A percentile compares a stretch with the other conserved stretches of the same genome.
Evolutionary conservation across 2,329 filamentous ascomycete species (phyloP).

Genomic region (Dothistroma septosporum): DNA sequence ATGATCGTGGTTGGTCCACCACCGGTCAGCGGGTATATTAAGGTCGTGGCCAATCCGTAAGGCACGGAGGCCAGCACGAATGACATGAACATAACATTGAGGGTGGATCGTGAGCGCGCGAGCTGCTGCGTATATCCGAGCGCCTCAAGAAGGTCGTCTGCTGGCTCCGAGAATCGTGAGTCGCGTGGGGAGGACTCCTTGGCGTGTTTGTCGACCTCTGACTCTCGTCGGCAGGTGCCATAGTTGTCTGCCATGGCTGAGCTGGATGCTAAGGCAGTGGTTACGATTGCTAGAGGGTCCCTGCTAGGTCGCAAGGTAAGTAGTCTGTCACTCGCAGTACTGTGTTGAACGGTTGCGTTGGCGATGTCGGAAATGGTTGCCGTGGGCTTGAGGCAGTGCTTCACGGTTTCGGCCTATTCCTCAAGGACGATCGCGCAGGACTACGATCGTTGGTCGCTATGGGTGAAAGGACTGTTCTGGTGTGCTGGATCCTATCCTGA

Average conservation of each 20-base stretch:
- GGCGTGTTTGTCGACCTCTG: slow-evolving; percentile 13
- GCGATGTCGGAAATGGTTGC: slow-evolving; percentile 13
- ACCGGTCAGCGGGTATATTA: slow-evolving; percentile 62
- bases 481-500: slow-evolving; percentile 4
- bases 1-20: slow-evolving; percentile 67
- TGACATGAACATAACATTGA: slow-evolving; percentile 70
- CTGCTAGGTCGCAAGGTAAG: slow-evolving; percentile 14
- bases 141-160: slow-evolving; percentile 60
- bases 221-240: slow-evolving; percentile 14
- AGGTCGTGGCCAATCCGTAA: slow-evolving; percentile 67
- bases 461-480: slow-evolving; percentile 3
- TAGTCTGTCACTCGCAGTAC: slow-evolving; percentile 7
- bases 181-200: slow-evolving; percentile 10
- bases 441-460: slow-evolving; percentile 7
- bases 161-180: slow-evolving; percentile 36
- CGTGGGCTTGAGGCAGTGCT: slow-evolving; percentile 10
- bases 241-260: slow-evolving; percentile 15
- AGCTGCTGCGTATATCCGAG: slow-evolving; percentile 66
- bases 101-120: slow-evolving; percentile 60
- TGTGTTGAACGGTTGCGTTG: slow-evolving; percentile 7
- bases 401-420: slow-evolving; percentile 6
- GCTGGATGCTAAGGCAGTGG: slow-evolving; percentile 6
- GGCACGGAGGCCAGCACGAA: slow-evolving; percentile 72
- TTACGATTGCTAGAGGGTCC: slow-evolving; percentile 2
- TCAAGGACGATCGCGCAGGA: slow-evolving; percentile 4